A percentile compares a stretch with the other conserved stretches of the same genome.
These are phyloP conservation scores for Pyricularia pennisetigena DNA, from an alignment of 2,329 filamentous ascomycete genomes.

Conservation along the genomic window DNA sequence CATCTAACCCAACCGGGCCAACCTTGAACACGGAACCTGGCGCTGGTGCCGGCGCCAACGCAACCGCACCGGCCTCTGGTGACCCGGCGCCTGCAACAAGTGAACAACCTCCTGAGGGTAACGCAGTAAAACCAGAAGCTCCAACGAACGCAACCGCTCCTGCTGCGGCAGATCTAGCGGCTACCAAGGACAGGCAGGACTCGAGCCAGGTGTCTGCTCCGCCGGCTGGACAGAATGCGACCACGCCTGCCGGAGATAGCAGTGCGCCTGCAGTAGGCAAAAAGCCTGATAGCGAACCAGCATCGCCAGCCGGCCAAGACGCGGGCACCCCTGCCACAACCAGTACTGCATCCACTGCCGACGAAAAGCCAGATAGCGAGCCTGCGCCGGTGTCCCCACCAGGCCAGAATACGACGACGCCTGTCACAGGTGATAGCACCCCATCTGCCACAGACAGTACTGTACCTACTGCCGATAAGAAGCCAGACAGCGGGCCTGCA, in stretches of 20 bases:
- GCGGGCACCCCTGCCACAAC: background rate
- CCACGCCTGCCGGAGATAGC: background rate
- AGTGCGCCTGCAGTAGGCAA: background rate
- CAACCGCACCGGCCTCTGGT: background rate
- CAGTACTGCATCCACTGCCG: background rate
- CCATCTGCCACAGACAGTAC: background rate
- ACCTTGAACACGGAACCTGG: background rate
- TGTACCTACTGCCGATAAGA: background rate
- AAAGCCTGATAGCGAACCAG: background rate
- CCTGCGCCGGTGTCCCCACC: background rate
- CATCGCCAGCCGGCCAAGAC: background rate
- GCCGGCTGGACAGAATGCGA: background rate
- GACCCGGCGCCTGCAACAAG: background rate
- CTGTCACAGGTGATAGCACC: no score
- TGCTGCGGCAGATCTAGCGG: background rate
- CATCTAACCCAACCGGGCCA: background rate
- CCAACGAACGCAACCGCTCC: background rate
- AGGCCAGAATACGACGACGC: background rate
- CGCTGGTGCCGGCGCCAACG: background rate
- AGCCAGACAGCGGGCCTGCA: background rate
- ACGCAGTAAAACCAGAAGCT: background rate
- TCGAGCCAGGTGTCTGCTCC: background rate
- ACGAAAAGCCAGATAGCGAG: background rate
- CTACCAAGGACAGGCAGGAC: background rate
- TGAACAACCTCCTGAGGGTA: background rate